These are phyloP conservation scores for Eucalyptus cloeziana DNA, from an alignment of 345 rosid species.

Conservation along the genomic window DNA sequence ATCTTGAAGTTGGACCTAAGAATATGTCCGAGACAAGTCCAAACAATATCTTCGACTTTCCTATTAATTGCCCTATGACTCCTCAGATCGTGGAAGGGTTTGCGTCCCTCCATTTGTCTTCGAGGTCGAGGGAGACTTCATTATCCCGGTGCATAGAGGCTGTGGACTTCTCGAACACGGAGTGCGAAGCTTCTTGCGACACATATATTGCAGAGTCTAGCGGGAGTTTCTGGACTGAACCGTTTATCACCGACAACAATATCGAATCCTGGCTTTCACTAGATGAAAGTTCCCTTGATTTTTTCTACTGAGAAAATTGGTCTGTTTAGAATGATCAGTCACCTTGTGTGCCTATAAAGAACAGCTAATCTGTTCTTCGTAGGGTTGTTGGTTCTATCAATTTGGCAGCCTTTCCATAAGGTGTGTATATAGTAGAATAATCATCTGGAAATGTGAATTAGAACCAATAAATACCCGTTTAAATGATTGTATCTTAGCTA, in stretches of 20 bases:
- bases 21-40: not conserved
- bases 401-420: not conserved
- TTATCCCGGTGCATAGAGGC: not conserved
- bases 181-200: not conserved
- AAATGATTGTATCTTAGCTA: not conserved
- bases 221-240: slow-evolving; percentile 22
- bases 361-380: not conserved
- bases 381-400: not conserved
- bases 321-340: not conserved
- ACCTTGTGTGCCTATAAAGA: not conserved
- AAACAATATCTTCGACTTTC: not conserved
- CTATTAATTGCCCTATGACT: not conserved
- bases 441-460: not conserved
- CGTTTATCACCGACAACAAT: slow-evolving; percentile 8
- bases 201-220: not conserved
- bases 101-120: not conserved
- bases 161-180: not conserved
- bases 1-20: not conserved
- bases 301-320: not conserved
- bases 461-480: not conserved
- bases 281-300: not conserved
- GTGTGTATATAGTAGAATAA: not conserved
- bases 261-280: not conserved
- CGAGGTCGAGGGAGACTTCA: not conserved
- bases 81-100: not conserved